A percentile compares a stretch with the other conserved stretches of the same genome.
Conservation (phyloP, 2,329 filamentous ascomycete species). For the Nothomitra cinnamomea region DNA sequence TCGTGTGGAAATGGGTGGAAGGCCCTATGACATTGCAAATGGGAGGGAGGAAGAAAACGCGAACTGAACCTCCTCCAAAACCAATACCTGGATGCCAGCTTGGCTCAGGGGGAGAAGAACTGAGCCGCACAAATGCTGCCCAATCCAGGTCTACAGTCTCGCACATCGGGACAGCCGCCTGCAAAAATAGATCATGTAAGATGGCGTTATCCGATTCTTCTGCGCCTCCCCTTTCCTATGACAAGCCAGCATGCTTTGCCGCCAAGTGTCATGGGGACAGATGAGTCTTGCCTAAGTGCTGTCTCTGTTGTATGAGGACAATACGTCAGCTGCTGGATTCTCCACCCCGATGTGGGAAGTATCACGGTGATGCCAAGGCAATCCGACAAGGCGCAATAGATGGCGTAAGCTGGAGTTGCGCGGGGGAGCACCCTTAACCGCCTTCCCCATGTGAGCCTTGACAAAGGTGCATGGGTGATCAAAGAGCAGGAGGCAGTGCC, state of each 20-base stretch:
- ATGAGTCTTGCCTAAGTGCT: not conserved
- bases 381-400: not conserved
- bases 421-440: no score
- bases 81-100: not conserved
- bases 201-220: no score
- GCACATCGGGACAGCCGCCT: no score
- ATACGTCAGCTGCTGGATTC: not conserved
- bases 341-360: not conserved
- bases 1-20: not conserved
- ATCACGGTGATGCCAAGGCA: not conserved
- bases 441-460: not conserved
- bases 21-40: not conserved
- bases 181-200: no score
- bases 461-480: not conserved
- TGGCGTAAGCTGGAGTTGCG: not conserved
- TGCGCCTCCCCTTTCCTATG: not conserved
- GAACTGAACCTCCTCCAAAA: not conserved
- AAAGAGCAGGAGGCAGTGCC: not conserved
- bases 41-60: not conserved
- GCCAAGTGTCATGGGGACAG: not conserved
- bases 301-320: not conserved
- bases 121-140: not conserved
- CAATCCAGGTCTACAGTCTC: not conserved
- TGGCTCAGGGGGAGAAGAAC: not conserved
- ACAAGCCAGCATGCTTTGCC: not conserved